These are phyloP conservation scores for Tolypocladium inflatum DNA, from an alignment of 2,329 filamentous ascomycete genomes.

Conservation along the genomic window DNA sequence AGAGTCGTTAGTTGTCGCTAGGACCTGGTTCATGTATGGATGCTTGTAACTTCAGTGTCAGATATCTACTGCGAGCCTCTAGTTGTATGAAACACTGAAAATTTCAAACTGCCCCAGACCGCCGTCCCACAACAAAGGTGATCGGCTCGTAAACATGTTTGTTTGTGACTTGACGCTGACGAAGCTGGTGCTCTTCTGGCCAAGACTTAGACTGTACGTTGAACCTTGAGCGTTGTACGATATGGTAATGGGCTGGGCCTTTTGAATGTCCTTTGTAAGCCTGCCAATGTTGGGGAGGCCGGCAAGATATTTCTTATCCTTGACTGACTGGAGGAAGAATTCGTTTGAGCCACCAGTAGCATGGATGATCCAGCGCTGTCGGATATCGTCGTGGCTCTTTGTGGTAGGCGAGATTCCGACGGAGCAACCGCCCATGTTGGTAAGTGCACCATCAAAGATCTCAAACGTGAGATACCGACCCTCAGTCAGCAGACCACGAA, in stretches of 20 bases:
- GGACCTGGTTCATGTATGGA: too few species aligned
- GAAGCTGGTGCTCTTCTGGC: neutral
- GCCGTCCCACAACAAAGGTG: neutral
- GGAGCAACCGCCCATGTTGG: conserved; percentile 16
- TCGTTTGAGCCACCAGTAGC: conserved; percentile 15
- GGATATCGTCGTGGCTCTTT: conserved; percentile 23
- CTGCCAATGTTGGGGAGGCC: conserved; percentile 30
- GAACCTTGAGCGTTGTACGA: conserved; percentile 1
- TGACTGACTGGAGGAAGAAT: conserved; percentile 14
- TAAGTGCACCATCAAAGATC: conserved; percentile 27
- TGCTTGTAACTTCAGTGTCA: too few species aligned
- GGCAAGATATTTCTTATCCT: conserved; percentile 13
- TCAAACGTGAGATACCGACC: conserved; percentile 44
- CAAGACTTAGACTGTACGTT: conserved; percentile 2
- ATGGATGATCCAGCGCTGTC: conserved; percentile 40
- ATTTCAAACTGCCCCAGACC: neutral
- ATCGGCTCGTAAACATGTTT: neutral
- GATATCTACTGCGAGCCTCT: neutral
- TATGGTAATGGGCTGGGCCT: conserved; percentile 6
- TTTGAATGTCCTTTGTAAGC: conserved; percentile 3
- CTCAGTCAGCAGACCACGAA: conserved; percentile 42
- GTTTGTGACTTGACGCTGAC: neutral
- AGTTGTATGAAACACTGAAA: conserved; percentile 2
- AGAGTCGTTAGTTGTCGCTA: too few species aligned
- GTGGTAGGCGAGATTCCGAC: conserved; percentile 4